These are phyloP conservation scores for Cystobasidium slooffiae DNA, from an alignment of 1,284 basidiomycete species.

Conservation along the genomic window DNA sequence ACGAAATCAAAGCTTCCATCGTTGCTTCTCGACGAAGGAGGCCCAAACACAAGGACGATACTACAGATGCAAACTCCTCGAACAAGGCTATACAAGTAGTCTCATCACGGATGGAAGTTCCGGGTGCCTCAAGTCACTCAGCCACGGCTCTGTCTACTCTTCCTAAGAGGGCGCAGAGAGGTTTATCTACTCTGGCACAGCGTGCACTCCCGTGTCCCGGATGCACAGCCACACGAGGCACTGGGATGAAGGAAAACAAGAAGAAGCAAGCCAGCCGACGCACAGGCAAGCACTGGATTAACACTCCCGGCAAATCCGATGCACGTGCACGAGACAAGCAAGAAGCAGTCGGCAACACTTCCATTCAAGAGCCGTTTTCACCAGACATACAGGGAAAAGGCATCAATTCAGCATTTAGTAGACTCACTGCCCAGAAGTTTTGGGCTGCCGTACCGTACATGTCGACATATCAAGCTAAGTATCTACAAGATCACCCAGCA, in stretches of 20 bases:
- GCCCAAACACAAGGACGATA: not conserved
- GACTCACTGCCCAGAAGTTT: not conserved
- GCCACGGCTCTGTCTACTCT: not conserved
- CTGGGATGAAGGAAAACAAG: not conserved
- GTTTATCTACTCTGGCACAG: not conserved
- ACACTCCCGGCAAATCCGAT: no score
- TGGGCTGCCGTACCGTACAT: not conserved
- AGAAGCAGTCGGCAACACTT: not conserved
- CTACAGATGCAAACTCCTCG: not conserved
- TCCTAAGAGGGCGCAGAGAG: conserved; percentile 2
- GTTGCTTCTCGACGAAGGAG: not conserved
- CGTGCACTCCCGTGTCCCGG: not conserved
- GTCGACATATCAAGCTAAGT: no score
- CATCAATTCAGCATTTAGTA: not conserved
- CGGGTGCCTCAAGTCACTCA: not conserved
- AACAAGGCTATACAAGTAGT: not conserved
- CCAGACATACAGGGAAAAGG: not conserved
- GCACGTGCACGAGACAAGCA: not conserved
- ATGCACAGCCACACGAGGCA: not conserved
- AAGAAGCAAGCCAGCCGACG: conserved; percentile 3
- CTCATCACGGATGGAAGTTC: not conserved
- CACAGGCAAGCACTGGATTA: not conserved
- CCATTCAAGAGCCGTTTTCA: not conserved
- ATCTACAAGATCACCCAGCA: not conserved
- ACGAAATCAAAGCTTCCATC: not conserved